Percentiles rank a stretch among this genome's conserved stretches.
phyloP scores from a whole-genome alignment of 176 grass and related monocot species.

The Chloris gayana region DNA sequence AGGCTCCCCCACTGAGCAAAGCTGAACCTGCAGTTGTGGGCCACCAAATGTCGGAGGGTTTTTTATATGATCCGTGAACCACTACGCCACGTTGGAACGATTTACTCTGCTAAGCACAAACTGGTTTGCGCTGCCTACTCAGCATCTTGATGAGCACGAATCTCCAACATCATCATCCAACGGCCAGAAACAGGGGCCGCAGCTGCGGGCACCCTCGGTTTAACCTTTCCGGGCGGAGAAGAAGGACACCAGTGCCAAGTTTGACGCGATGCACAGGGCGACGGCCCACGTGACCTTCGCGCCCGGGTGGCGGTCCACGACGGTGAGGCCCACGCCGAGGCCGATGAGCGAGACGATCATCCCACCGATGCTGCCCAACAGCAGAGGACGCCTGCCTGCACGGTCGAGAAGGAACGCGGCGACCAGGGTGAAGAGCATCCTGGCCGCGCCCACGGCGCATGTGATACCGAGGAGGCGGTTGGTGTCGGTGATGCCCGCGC shows the following conservation, averaged over 20 bases:
- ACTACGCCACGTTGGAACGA: no score
- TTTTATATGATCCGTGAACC: no score
- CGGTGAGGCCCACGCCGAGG: constrained; percentile 52
- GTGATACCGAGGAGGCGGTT: constrained; percentile 52
- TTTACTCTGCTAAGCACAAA: no score
- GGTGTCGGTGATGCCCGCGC: constrained; percentile 48
- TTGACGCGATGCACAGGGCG: constrained; percentile 47
- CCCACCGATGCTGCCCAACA: constrained; percentile 40
- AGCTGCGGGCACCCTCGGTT: no score
- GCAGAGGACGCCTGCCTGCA: constrained; percentile 58
- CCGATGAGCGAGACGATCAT: constrained; percentile 48
- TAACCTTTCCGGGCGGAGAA: no score
- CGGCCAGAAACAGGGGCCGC: no score
- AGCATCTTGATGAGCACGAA: no score
- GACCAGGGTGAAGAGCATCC: constrained; percentile 65
- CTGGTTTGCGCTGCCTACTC: no score
- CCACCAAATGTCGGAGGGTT: no score
- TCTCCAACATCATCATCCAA: no score
- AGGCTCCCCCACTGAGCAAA: no score
- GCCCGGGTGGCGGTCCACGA: constrained; percentile 33
- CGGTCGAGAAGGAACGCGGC: constrained; percentile 65
- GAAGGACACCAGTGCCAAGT: constrained; percentile 54
- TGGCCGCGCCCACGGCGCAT: constrained; percentile 65
- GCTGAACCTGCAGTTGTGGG: no score
- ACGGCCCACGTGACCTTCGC: constrained; percentile 45